Evolutionary conservation across 495 filamentous ascomycete genomes (phyloP), one percentile per base, ranked within the genome.

Genomic region (Penicillium coffeae): DNA sequence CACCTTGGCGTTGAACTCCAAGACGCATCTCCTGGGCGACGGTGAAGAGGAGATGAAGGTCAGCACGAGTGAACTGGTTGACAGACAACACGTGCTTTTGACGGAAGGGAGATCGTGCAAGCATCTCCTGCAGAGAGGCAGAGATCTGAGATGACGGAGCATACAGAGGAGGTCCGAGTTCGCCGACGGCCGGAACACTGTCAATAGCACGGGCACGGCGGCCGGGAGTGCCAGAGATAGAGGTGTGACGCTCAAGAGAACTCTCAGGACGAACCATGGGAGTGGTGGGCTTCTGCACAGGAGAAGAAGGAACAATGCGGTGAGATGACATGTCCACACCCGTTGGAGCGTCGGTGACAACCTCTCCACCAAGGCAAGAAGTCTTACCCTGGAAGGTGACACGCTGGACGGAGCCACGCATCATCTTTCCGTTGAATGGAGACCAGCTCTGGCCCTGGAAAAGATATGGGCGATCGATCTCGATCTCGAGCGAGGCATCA

Each of bases 1-100:
- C 83, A 45, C 93, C 93, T 56, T 95, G 83, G 30, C 90, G 83
- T 65, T 95, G 84, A 18, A 95, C 93, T 41, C 88, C 91, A 14
- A 95, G 78, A 14, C 90, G 85, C 89, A 97, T 96, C 68, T 97
- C 93, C 61, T 94, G 87, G 1, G 93, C 94, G 35, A 98, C 89
- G 15, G 89, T 90, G 77, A 98, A 97, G 36, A 98, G 83, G 38
- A 90, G 73, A 65, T 96, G 93, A 34, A 98, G 75, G 55, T 98
- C 90, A 21, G 84, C 73, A 15, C 90, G 85, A 38, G 71, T 82
- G 76, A 95, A 95, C 65, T 95, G 86, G 57, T 85, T 85, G 47
- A 96, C 93, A 15, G 90, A 95, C 18, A 96, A 67, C 22, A 98
- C 85, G 60, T 96, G 87, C 47, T 86, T 79, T 49, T 84, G 78